Evolutionary conservation across 176 grass and related monocot genomes (phyloP), one percentile per base, ranked within the genome.

Genomic region (Eleusine coracana): DNA sequence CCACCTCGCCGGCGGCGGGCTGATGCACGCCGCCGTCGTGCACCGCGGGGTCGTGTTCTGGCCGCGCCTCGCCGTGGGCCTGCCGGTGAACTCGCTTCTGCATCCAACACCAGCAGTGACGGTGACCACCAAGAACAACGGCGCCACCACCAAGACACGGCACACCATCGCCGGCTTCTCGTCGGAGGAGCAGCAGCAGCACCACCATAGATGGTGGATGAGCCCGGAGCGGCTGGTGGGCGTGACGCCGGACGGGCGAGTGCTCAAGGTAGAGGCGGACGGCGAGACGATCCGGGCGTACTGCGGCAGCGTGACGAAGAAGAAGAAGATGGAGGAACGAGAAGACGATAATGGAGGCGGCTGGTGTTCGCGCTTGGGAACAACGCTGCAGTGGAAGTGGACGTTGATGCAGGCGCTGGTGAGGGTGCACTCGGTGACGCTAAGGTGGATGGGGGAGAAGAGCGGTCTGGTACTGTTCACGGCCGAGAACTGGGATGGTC

Each of bases 371-470:
- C 44, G 10, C 8, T 8, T 46, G 10, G 44, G 44, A 46, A 10
- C 44, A 46, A 10, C 44, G 8, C 44, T 46, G 44, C 44, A 8
- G 44, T 46, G 66, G 64, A 41, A 6, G 40, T 85, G 83, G 74
- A 78, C 27, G 51, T 16, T 62, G 66, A 62, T 3, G 12, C 41
- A 59, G 52, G 39, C 41, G 28, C 39, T 18, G 27, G 49, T 78
- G 52, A 4, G 20, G 51, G 5, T 78, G 82, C 82, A 25, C 40
- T 6, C 12, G 12, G 66, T 78, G 51, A 25, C 40, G 74, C 54
- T 85, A 40, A 5, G 51, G 74, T 85, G 83, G 83, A 23, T 78
- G 28, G 77, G 74, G 65, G 66, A 85, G 65, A 70, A 25, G 74
- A 78, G 74, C 52, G 74, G 83, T 9, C 13, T 85, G 1, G 52